These are phyloP conservation scores for Rugonectria rugulosa DNA, from an alignment of 2,329 filamentous ascomycete genomes.

Conservation along the genomic window DNA sequence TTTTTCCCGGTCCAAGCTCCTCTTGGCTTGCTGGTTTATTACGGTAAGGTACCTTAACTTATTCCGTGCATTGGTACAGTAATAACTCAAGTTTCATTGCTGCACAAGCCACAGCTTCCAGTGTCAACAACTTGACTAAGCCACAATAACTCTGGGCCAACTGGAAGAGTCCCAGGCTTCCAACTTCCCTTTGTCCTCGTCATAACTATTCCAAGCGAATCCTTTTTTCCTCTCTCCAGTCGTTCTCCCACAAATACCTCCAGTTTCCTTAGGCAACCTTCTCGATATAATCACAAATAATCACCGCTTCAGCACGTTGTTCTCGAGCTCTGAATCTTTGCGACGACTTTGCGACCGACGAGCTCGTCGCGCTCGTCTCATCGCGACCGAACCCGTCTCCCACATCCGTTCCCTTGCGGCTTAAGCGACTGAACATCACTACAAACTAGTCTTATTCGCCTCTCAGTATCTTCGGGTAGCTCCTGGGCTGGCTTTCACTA, in stretches of 20 bases:
- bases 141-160: neutral
- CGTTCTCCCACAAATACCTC: constrained; percentile 22
- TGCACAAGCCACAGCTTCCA: neutral
- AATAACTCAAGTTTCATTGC: neutral
- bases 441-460: neutral
- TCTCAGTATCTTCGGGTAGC: neutral
- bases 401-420: neutral
- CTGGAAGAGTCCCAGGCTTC: neutral
- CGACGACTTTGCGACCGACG: neutral
- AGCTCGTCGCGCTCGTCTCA: neutral
- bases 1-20: too few relatives aligned
- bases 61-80: neutral
- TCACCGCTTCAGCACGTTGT: too few relatives aligned
- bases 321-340: too few relatives aligned
- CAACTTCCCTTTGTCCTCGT: constrained; percentile 34
- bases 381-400: neutral
- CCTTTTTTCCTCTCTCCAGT: constrained; percentile 1
- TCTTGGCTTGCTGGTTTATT: too few relatives aligned
- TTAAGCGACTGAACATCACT: too few relatives aligned
- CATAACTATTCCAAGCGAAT: constrained; percentile 35
- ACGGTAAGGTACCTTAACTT: too few relatives aligned
- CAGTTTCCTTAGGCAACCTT: too few relatives aligned
- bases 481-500: neutral
- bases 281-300: too few relatives aligned
- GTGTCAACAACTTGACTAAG: neutral